Evolutionary conservation across 2,329 filamentous ascomycete species (phyloP).

Genomic region (Alternaria panax): DNA sequence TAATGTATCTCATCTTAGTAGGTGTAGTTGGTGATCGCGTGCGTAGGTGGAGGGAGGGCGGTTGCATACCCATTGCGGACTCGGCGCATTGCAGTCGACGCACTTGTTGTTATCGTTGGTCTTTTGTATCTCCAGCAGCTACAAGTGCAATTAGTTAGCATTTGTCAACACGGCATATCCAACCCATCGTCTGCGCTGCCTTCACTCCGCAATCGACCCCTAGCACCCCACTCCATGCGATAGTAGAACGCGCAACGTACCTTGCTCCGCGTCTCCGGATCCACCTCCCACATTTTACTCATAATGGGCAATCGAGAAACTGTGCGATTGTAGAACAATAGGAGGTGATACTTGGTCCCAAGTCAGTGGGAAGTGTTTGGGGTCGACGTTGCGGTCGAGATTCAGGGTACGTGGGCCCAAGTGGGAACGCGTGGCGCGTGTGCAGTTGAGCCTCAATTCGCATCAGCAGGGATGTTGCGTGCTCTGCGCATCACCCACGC

Average conservation of each 20-base stretch:
- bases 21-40: constrained; percentile 12
- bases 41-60: constrained; percentile 8
- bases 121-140: constrained; percentile 93
- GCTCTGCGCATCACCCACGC: neutral
- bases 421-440: constrained; percentile 27
- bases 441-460: constrained; percentile 25
- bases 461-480: neutral
- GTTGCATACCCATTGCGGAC: constrained; percentile 87
- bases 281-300: constrained; percentile 96
- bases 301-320: constrained; percentile 39
- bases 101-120: constrained; percentile 87
- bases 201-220: constrained; percentile 12
- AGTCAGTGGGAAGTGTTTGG: neutral
- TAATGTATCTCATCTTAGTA: constrained; percentile 44
- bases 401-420: constrained; percentile 21
- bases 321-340: constrained; percentile 1
- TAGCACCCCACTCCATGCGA: constrained; percentile 16
- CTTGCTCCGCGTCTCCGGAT: constrained; percentile 96
- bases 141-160: constrained; percentile 29
- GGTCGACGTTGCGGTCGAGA: constrained; percentile 23
- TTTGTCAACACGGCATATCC: neutral
- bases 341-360: neutral
- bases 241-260: constrained; percentile 56
- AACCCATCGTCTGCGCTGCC: neutral
- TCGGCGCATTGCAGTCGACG: constrained; percentile 94